Percentiles rank a stretch among this genome's conserved stretches.
Conservation (phyloP, 441 rosid species). For the Erysimum pusillum region DNA sequence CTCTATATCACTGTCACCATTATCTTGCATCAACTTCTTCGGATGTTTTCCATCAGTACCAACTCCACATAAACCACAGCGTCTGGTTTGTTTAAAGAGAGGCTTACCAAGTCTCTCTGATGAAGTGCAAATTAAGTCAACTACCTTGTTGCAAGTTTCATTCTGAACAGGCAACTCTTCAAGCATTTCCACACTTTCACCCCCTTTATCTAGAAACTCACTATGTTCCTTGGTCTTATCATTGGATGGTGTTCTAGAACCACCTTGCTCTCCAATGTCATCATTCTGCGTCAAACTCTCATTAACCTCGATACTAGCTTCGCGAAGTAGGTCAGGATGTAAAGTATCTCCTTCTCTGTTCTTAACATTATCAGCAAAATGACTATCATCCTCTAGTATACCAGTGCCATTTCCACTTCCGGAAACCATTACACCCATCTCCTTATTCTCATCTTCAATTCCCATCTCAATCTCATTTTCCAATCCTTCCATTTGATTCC, state of each 20-base stretch:
- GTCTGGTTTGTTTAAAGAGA: conserved; percentile 78
- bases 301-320: conserved; percentile 43
- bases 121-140: conserved; percentile 48
- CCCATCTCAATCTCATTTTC: conserved; percentile 41
- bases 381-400: conserved; percentile 24
- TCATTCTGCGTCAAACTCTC: conserved; percentile 50
- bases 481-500: conserved; percentile 35
- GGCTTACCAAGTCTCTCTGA: conserved; percentile 53
- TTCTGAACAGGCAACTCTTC: conserved; percentile 56
- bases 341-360: conserved; percentile 43
- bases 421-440: conserved; percentile 36
- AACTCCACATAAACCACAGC: conserved; percentile 95
- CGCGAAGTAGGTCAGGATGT: conserved; percentile 38
- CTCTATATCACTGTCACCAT: conserved; percentile 85
- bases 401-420: conserved; percentile 38
- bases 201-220: conserved; percentile 44
- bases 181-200: conserved; percentile 47
- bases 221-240: conserved; percentile 50
- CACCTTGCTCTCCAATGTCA: conserved; percentile 36
- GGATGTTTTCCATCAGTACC: conserved; percentile 95
- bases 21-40: conserved; percentile 75
- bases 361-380: conserved; percentile 26
- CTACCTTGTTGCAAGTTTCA: conserved; percentile 50
- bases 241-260: conserved; percentile 33
- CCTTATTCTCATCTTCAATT: conserved; percentile 39